Evolutionary conservation across 1,284 basidiomycete genomes (phyloP).

Genomic region (Mrakiaceae sp.): DNA sequence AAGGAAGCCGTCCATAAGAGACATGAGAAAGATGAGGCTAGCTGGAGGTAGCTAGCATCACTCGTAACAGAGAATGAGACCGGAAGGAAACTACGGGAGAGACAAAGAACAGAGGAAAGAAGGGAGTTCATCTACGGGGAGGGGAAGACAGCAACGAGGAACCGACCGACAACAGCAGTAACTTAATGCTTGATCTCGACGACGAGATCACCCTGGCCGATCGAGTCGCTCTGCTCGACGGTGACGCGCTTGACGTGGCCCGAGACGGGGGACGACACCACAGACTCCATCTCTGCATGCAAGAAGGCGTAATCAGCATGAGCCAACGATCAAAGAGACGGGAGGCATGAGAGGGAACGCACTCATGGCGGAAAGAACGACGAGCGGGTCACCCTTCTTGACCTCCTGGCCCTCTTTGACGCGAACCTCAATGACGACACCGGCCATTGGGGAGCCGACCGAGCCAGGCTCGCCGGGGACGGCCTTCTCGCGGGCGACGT

Average conservation of each 20-base stretch:
- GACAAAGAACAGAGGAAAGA: no score
- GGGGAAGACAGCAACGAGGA: no score
- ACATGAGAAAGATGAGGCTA: no score
- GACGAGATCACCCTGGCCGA: conserved; percentile 32
- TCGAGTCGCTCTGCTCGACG: conserved; percentile 52
- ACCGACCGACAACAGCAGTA: no score
- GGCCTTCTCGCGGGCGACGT: conserved; percentile 86
- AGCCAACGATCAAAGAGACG: neutral
- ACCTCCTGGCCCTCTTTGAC: conserved; percentile 95
- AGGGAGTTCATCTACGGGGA: no score
- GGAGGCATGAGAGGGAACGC: conserved; percentile 25
- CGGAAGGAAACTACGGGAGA: no score
- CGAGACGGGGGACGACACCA: conserved; percentile 86
- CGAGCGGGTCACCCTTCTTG: conserved; percentile 76
- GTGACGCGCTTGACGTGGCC: conserved; percentile 88
- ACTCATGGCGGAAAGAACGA: conserved; percentile 75
- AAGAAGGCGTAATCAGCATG: conserved; percentile 3
- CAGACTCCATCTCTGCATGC: conserved; percentile 72
- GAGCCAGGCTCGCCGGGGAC: conserved; percentile 69
- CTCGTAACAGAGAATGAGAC: no score
- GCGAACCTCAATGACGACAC: conserved; percentile 94
- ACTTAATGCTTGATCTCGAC: conserved; percentile 13
- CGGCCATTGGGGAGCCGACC: conserved; percentile 85
- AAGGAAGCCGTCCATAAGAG: no score
- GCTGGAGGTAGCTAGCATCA: no score